Conservation (phyloP, 257 asterid genomes). For the Capsicum chinense region DNA sequence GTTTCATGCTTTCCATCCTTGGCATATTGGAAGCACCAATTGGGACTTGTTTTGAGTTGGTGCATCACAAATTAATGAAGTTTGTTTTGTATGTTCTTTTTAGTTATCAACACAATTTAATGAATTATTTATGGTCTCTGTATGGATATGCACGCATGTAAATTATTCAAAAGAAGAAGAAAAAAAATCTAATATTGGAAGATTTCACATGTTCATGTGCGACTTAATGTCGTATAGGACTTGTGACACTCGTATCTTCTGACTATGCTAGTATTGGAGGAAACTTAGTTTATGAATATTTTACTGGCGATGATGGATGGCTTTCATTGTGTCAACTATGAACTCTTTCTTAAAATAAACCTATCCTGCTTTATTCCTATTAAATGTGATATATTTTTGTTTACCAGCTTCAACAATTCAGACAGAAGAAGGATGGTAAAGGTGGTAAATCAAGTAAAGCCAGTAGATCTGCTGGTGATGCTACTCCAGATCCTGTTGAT, state of each 20-base stretch:
- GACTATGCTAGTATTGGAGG: constrained; percentile 7
- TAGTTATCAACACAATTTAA: constrained; percentile 4
- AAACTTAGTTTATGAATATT: constrained; percentile 5
- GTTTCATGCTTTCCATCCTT: not conserved
- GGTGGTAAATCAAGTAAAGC: constrained; percentile 68
- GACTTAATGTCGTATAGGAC: constrained; percentile 17
- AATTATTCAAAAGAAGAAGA: not conserved
- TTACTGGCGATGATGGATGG: not conserved
- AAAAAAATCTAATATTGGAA: not conserved
- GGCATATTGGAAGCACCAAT: not conserved
- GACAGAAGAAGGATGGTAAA: constrained; percentile 88
- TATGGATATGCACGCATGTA: not conserved
- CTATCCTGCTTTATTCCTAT: not conserved
- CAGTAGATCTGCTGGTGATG: constrained; percentile 63
- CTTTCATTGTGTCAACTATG: not conserved
- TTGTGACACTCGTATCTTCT: constrained; percentile 14
- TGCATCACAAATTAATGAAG: not conserved
- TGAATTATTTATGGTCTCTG: not conserved
- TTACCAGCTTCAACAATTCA: constrained; percentile 86
- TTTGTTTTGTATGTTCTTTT: constrained; percentile 2
- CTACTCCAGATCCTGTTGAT: constrained; percentile 40
- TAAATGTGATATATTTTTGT: constrained; percentile 20
- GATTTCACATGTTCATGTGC: constrained; percentile 11
- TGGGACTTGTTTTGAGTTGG: not conserved
- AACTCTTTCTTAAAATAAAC: not conserved